These are phyloP conservation scores for Ceratocystis albifundus DNA, from an alignment of 2,329 filamentous ascomycete genomes.

Conservation along the genomic window DNA sequence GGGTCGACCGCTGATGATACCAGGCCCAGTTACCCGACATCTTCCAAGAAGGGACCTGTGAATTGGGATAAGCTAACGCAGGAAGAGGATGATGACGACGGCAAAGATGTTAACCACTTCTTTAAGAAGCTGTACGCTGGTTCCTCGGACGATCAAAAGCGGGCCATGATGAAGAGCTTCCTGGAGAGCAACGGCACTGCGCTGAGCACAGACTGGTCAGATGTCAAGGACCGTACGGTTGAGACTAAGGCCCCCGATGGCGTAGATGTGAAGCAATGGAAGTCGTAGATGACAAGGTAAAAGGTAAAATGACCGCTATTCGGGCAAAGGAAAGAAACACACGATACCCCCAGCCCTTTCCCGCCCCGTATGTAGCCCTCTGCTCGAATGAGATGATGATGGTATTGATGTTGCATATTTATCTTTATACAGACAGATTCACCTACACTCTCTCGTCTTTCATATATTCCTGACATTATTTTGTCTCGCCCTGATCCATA, in stretches of 20 bases:
- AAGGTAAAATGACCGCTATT: neutral
- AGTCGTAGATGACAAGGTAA: slow-evolving; percentile 3
- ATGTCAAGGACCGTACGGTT: slow-evolving; percentile 62
- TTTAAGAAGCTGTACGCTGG: slow-evolving; percentile 81
- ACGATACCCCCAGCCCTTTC: neutral
- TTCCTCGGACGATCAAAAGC: slow-evolving; percentile 65
- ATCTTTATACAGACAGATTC: neutral
- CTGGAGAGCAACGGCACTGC: slow-evolving; percentile 87
- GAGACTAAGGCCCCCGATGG: slow-evolving; percentile 65
- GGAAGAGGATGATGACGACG: slow-evolving; percentile 44
- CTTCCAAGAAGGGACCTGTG: slow-evolving; percentile 70
- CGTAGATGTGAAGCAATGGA: slow-evolving; percentile 64
- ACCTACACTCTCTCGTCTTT: no score
- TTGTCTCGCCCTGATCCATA: no score
- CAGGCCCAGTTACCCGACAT: slow-evolving; percentile 66
- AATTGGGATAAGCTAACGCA: slow-evolving; percentile 74
- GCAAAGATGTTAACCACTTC: slow-evolving; percentile 56
- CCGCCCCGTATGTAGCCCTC: neutral
- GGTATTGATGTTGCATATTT: neutral
- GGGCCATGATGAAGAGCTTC: slow-evolving; percentile 97
- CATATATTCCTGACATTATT: no score
- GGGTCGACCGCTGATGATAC: slow-evolving; percentile 11
- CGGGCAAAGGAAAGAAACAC: neutral
- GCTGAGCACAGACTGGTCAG: slow-evolving; percentile 81
- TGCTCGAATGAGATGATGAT: neutral